Evolutionary conservation across 31 red algal genomes (phyloP), one percentile per base, ranked within the genome.

Genomic region (Porphyra umbilicalis): DNA sequence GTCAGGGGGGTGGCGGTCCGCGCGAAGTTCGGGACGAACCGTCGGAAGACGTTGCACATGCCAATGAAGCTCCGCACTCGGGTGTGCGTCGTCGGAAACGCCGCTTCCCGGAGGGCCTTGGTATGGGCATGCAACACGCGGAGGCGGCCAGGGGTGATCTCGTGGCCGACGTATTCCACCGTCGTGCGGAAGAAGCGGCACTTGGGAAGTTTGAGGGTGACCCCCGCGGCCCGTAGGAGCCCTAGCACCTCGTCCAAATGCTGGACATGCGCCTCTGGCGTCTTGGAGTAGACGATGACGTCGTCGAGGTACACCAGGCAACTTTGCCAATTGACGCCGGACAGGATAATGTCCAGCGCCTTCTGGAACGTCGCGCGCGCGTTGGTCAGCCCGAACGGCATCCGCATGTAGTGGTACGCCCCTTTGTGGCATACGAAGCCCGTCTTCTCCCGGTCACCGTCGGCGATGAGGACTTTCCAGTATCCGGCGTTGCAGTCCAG

Each of bases 401-500:
- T 33, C 77, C 77, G 10, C 32, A 78, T 4, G 77, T 79, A 80
- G 16, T 37, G 18, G 32, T 76, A 88, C 3, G 34, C 75, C 34
- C 80, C 71, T 29, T 20, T 71, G 35, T 82, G 86, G 35, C 67
- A 88, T 9, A 77, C 38, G 30, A 88, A 83, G 10, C 31, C 79
- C 37, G 86, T 76, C 57, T 88, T 82, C 11, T 81, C 2, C 9
- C 34, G 31, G 33, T 82, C 79, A 15, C 34, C 39, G 0, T 34
- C 71, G 5, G 32, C 32, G 0, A 83, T 32, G 0, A 35, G 79
- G 38, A 88, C 82, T 36, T 88, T 39, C 82, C 90, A 93, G 74
- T 88, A 85, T 16, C 68, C 78, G 32, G 77, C 68, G 75, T 88
- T 88, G 34, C 77, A 76, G 36, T 88, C 90, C 38, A 85, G 76